Conservation (phyloP, 495 filamentous ascomycete species). For the Margaritispora aquatica region DNA sequence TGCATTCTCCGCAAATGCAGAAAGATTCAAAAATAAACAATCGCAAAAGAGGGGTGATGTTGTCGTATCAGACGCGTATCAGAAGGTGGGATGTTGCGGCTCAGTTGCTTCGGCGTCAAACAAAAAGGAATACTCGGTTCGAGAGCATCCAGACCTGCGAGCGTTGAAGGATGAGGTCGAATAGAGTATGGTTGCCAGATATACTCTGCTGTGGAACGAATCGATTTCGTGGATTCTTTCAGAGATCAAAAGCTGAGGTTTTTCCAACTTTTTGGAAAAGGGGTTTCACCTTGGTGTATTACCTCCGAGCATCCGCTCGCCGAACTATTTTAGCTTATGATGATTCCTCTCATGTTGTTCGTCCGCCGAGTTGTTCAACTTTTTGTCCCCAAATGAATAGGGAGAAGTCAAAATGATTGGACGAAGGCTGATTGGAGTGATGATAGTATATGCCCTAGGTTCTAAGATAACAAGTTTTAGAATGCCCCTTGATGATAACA, state of each 20-base stretch:
- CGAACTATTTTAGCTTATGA: background rate
- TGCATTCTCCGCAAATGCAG: too few species aligned
- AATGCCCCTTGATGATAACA: constrained; percentile 5
- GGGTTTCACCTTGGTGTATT: background rate
- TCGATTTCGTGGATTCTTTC: too few species aligned
- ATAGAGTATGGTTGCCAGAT: too few species aligned
- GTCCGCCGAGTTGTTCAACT: constrained; percentile 3
- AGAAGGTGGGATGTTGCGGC: constrained; percentile 9
- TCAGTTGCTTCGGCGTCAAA: constrained; percentile 12
- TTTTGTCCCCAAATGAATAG: background rate
- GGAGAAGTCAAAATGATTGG: background rate
- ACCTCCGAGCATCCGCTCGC: background rate
- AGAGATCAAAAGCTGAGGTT: too few species aligned
- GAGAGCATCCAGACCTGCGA: background rate
- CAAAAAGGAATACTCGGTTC: background rate
- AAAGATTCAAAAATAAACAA: constrained; percentile 7
- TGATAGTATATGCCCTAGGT: background rate
- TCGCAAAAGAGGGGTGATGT: background rate
- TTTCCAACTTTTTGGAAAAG: too few species aligned
- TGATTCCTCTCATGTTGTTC: constrained; percentile 1
- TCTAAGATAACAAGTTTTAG: background rate
- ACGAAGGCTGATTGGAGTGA: background rate
- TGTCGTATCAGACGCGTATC: constrained; percentile 19
- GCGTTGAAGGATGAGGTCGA: too few species aligned
- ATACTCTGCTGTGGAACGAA: too few species aligned